Base-by-base conservation (phyloP, 345 rosid species). In the Populus davidiana region DNA sequence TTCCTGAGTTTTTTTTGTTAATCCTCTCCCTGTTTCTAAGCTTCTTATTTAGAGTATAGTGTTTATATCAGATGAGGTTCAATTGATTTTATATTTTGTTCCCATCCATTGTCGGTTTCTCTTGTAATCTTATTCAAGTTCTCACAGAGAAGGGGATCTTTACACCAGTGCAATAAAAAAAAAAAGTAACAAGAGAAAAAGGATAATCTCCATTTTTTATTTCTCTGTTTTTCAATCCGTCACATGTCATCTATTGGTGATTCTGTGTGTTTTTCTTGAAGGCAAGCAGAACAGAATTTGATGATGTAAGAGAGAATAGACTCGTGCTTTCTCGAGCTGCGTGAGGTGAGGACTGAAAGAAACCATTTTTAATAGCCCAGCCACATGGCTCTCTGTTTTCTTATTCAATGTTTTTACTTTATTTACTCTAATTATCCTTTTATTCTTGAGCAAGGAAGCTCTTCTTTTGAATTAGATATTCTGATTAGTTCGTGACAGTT, bases 261-360 rank as follows among this genome's bases (percentile, higher is more conserved):
- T 25, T 78, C 17, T 52, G 5, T 65, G 7, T 27, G 74, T 29
- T 33, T 71, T 54, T 66, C 17, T 43, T 35, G 6, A 36, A 8
- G 13, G 44, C 12, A 5, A 47, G 29, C 12, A 44, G 70, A 77
- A 47, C 74, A 20, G 85, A 71, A 72, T 63, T 64, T 72, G 83
- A 67, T 23, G 80, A 41, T 50, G 80, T n/a, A 63, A 64, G 77
- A 38, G 23, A 2, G 56, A 33, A 74, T 71, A 56, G 74, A 49
- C 83, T 81, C 81, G 88, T 86, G 82, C 82, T 16, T 33, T 86
- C 80, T 81, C 81, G 80, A 68, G 33, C 68, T 36, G 44, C 54
- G 63, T 35, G 59, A 41, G 44, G 69, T 17, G 39, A 50, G 73
- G 50, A 5, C 25, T 5, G 61, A 20, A 13, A 11, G 11, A 14